Percentiles rank a stretch among this genome's conserved stretches.
Conservation (phyloP, 306 rosid species). For the Cicer arietinum region DNA sequence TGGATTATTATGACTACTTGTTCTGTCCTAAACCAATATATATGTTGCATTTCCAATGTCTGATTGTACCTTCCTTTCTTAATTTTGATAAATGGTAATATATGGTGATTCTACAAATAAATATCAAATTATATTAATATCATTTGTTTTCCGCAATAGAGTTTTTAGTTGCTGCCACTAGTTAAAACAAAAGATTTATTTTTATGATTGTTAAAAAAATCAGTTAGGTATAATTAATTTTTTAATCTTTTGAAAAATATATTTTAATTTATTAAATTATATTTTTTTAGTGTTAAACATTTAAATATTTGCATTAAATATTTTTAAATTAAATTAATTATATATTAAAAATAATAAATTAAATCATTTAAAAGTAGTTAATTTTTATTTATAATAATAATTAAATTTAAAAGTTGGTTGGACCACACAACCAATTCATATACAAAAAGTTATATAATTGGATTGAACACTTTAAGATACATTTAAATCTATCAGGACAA, state of each 20-base stretch:
- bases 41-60: background rate
- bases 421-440: constrained; percentile 45
- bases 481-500: background rate
- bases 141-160: constrained; percentile 3
- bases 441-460: constrained; percentile 10
- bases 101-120: constrained; percentile 18
- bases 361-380: too few species aligned
- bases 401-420: background rate
- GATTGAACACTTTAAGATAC: background rate
- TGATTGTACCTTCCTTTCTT: constrained; percentile 1
- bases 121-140: constrained; percentile 1
- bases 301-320: too few species aligned
- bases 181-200: background rate
- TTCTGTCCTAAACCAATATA: constrained; percentile 4
- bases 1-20: constrained; percentile 20
- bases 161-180: constrained; percentile 19
- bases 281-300: too few species aligned
- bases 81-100: background rate
- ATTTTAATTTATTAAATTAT: too few species aligned
- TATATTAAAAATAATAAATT: too few species aligned
- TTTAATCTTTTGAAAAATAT: too few species aligned
- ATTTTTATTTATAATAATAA: too few species aligned
- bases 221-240: too few species aligned
- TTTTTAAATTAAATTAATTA: too few species aligned
- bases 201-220: too few species aligned